Base-by-base conservation (phyloP, 495 filamentous ascomycete species). In the Astrocystis sublimbata region DNA sequence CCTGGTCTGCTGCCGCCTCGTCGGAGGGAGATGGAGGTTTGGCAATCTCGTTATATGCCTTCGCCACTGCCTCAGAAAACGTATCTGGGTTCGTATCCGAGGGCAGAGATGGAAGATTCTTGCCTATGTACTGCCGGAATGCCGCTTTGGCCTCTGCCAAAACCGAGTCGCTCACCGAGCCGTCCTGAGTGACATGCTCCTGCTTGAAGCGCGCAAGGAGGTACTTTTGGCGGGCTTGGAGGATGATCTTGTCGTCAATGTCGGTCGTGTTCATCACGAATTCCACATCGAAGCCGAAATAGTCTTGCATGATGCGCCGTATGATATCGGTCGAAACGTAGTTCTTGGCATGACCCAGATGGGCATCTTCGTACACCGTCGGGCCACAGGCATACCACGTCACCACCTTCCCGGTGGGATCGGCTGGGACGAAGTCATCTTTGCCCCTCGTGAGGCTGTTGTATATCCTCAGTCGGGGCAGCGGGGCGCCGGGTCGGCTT, bases 201-300 rank as follows among this genome's bases (percentile, higher is more conserved):
- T 85, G 50, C 60, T 72, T 72, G 65, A 72, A 72, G 57, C 65
- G 62, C 28, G 68, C 78, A 43, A 92, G 83, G 0, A 93, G 78
- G 71, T 89, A 78, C 63, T 89, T 84, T 71, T 91, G 89, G 60
- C 90, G 81, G 5, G 78, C 90, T 56, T 86, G 77, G 26, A 93
- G 74, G 62, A 93, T 92, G 67, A 93, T 92, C 83, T 92, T 94
- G 77, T 96, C 92, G 72, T 96, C 92, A 2, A 96, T 84, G 77
- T 96, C 75, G 0, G 92, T 96, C 65, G 93, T 89, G 73, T 97
- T 97, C 88, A 93, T 92, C 36, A 96, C 90, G 80, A 94, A 96
- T 35, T 87, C 81, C 42, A 96, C 85, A 40, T 90, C 79, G 70
- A 86, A 96, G 35, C 85, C 83, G 72, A 96, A 96, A 73, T 93